Evolutionary conservation across 139 green algal species (phyloP).

Genomic region (Micractinium conductrix): DNA sequence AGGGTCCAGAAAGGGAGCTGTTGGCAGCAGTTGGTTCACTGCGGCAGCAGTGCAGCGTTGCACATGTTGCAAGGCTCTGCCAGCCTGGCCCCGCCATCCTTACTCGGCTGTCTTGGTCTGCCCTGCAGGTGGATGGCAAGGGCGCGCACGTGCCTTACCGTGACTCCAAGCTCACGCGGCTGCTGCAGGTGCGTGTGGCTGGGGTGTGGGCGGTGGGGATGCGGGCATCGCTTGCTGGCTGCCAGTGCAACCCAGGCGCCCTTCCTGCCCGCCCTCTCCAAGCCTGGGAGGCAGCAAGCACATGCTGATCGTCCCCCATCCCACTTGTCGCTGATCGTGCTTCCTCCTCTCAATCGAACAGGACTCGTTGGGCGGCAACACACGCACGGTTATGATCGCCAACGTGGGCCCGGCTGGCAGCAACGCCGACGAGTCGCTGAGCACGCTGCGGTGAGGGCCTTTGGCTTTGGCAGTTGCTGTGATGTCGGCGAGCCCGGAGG

Average conservation of each 20-base stretch:
- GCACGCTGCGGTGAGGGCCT: conserved; percentile 85
- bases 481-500: no score
- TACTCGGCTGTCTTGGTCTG: background rate
- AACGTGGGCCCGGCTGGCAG: conserved; percentile 89
- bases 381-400: conserved; percentile 93
- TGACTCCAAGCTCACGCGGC: conserved; percentile 90
- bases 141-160: conserved; percentile 89
- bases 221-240: conserved; percentile 70
- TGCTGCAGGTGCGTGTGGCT: conserved; percentile 58
- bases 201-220: background rate
- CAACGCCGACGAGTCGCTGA: conserved; percentile 89
- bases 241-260: no score
- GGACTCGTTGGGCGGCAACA: conserved; percentile 95
- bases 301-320: no score
- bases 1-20: no score
- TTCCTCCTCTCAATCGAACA: conserved; percentile 75
- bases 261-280: no score
- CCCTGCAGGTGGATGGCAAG: conserved; percentile 13
- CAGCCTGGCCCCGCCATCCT: background rate
- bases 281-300: no score
- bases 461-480: no score
- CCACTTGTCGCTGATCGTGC: no score
- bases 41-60: no score
- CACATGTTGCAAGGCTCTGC: no score
- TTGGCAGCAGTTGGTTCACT: no score